Percentiles rank a stretch among this genome's conserved stretches.
Evolutionary conservation across 345 rosid species (phyloP).

Genomic region (Angophora floribunda): DNA sequence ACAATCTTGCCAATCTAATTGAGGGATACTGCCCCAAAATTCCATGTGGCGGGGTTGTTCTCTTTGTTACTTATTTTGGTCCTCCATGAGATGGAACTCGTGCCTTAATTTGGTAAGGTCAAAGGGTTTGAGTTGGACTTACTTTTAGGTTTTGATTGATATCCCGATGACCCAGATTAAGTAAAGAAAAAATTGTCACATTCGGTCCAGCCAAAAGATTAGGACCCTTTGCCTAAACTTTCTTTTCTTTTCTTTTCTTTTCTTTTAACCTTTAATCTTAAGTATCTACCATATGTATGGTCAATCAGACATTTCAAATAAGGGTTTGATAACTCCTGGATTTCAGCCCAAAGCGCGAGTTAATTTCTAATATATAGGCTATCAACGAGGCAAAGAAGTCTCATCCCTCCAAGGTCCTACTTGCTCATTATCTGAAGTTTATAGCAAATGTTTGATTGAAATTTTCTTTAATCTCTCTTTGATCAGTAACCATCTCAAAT

Average conservation of each 20-base stretch:
- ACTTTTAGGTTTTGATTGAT: background rate
- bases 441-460: background rate
- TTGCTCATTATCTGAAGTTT: background rate
- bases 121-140: background rate
- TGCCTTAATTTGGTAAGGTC: background rate
- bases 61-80: background rate
- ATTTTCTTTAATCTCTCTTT: background rate
- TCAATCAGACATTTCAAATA: background rate
- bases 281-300: background rate
- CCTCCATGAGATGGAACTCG: background rate
- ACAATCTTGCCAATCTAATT: background rate
- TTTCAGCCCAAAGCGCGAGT: background rate
- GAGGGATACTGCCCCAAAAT: background rate
- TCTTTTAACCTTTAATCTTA: background rate
- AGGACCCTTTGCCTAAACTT: background rate
- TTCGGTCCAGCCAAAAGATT: background rate
- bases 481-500: background rate
- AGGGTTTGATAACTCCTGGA: background rate
- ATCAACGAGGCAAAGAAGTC: background rate
- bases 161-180: background rate
- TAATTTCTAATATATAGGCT: background rate
- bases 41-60: background rate
- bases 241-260: background rate
- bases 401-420: background rate
- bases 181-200: background rate